phyloP scores from a whole-genome alignment of 148 eudicot genomes.

The Chenopodium suecicum region DNA sequence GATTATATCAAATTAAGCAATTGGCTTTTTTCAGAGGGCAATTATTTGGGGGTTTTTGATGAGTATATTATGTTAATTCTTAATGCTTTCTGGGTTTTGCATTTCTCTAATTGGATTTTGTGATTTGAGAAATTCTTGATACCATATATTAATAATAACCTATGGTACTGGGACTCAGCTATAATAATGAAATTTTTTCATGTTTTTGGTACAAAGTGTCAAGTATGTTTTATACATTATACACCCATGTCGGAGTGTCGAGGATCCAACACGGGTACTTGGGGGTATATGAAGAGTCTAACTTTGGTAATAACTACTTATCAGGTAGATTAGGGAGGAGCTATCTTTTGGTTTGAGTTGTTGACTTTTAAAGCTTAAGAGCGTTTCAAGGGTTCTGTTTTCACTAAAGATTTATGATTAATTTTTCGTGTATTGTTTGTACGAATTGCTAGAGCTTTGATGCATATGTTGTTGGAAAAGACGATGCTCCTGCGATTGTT shows the following conservation, averaged over 20 bases:
- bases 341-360: background rate
- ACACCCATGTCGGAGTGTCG: too few species aligned
- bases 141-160: background rate
- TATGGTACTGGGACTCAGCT: too few species aligned
- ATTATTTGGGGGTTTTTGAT: background rate
- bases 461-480: slow-evolving; percentile 91
- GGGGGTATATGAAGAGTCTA: too few species aligned
- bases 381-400: background rate
- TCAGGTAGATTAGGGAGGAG: background rate
- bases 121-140: background rate
- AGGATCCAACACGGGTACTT: too few species aligned
- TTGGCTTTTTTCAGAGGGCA: background rate
- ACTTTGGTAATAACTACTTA: too few species aligned
- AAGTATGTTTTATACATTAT: too few species aligned
- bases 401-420: background rate
- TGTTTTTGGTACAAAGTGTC: too few species aligned
- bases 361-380: background rate
- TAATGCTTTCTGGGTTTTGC: background rate
- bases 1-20: background rate
- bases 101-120: too few species aligned
- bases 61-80: background rate
- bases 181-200: too few species aligned
- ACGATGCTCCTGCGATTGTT: slow-evolving; percentile 90
- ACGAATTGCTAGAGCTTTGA: slow-evolving; percentile 57
- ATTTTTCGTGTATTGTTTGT: background rate